Evolutionary conservation across 768 basidiomycete genomes (phyloP), one percentile per base, ranked within the genome.

Genomic region (Boletellus sp.): DNA sequence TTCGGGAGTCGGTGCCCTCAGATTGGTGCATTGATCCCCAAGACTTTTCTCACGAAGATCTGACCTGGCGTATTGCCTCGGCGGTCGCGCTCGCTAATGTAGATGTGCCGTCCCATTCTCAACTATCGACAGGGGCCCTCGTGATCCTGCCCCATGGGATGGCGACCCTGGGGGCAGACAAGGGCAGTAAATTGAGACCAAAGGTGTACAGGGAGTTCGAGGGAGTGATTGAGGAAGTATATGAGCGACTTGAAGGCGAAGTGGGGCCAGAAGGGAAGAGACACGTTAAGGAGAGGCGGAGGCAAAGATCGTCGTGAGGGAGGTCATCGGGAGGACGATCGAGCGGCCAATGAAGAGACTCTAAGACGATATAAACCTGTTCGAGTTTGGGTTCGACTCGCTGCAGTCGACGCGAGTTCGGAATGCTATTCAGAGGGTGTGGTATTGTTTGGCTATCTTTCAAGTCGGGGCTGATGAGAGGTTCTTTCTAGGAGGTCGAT

Each of bases 371-470:
- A 70, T 70, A 22, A 78, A 79, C 46, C 42, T 76, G 24, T 75
- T 75, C 35, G 58, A 72, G 0, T 78, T 74, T 41, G 81, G 81
- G 22, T 68, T 83, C 26, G 78, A 83, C 58, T 79, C 79, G 10
- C 56, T 81, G 19, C 75, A 79, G 50, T 76, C 75, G 11, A 74
- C 75, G 4, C 65, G 77, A 17, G 72, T 82, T 24, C 61, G 78
- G 20, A 82, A 81, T 56, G 63, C 66, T 2, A 60, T 72, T 36
- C 74, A 74, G 54, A 75, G 76, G 58, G 72, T 72, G 33, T 24
- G 52, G 45, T 36, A 3, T 11, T 41, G 72, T n/a, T 17, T 67
- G 67, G 48, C 52, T 72, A 5, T 55, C 47, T 33, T 60, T 15
- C 67, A 20, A 67, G 71, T 58, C 75, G 20, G 19, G 48, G 28